Conservation (phyloP, 2,329 filamentous ascomycete genomes). For the Scleromitrula shiraiana region DNA sequence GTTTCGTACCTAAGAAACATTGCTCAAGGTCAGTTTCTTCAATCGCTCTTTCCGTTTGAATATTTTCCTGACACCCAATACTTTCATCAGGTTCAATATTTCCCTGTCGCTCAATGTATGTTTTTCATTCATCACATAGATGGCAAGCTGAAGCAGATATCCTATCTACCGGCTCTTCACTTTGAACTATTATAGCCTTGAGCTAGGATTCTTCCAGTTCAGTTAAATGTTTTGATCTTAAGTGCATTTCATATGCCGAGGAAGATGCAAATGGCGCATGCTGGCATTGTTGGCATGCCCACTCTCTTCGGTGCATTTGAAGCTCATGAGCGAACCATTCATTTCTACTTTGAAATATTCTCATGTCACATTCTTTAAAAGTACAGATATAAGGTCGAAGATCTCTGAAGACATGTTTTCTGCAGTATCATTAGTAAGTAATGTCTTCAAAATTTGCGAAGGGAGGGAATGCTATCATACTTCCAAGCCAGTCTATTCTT, state of each 20-base stretch:
- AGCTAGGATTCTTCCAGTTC: slow-evolving; percentile 11
- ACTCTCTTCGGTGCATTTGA: slow-evolving; percentile 26
- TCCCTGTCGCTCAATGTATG: slow-evolving; percentile 7
- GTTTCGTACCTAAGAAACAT: too few relatives aligned
- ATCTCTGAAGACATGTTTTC: slow-evolving; percentile 29
- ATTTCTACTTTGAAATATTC: slow-evolving; percentile 25
- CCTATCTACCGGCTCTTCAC: slow-evolving; percentile 18
- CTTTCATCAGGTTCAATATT: too few relatives aligned
- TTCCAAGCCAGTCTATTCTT: slow-evolving; percentile 18
- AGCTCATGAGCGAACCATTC: slow-evolving; percentile 31
- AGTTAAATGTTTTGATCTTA: slow-evolving; percentile 12
- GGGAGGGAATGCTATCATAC: slow-evolving; percentile 10
- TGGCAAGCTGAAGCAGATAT: slow-evolving; percentile 23
- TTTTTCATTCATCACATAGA: slow-evolving; percentile 29
- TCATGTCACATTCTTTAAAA: slow-evolving; percentile 26
- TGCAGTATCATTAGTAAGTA: background rate
- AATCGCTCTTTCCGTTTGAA: too few relatives aligned
- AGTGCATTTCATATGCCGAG: slow-evolving; percentile 13
- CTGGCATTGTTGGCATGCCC: slow-evolving; percentile 22
- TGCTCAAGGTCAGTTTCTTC: too few relatives aligned
- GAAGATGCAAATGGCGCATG: slow-evolving; percentile 8
- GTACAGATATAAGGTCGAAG: slow-evolving; percentile 32
- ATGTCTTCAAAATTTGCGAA: background rate
- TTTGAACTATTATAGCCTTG: slow-evolving; percentile 18
- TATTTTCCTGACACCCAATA: too few relatives aligned